A percentile compares a stretch with the other conserved stretches of the same genome.
Evolutionary conservation across 352 stramenopile genomes (phyloP).

Genomic region (Pythium aristosporum): DNA sequence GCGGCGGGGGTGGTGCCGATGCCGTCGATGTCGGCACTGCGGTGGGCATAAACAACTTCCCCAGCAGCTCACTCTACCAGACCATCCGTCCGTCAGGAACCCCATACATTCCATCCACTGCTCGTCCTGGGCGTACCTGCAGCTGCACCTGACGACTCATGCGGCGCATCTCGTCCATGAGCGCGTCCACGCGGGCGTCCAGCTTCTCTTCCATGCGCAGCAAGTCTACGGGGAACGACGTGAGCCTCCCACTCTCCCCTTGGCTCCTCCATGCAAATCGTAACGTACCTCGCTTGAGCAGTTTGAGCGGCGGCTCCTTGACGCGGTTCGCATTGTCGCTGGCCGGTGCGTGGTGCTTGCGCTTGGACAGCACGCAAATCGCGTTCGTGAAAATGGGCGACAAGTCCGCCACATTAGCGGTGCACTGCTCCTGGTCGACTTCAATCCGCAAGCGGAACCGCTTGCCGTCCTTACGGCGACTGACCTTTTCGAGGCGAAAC

Average conservation of each 20-base stretch:
- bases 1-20: slow-evolving; percentile 8
- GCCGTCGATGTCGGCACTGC: slow-evolving; percentile 26
- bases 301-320: slow-evolving; percentile 58
- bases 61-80: slow-evolving; percentile 46
- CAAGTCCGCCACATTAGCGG: slow-evolving; percentile 72
- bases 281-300: slow-evolving; percentile 56
- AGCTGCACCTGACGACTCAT: slow-evolving; percentile 64
- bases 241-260: not conserved
- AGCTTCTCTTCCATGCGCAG: slow-evolving; percentile 58
- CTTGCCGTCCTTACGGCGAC: slow-evolving; percentile 80
- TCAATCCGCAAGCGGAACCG: slow-evolving; percentile 85
- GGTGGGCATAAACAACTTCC: slow-evolving; percentile 37
- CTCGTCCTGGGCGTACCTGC: slow-evolving; percentile 33
- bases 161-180: slow-evolving; percentile 52
- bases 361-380: slow-evolving; percentile 86
- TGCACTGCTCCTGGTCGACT: slow-evolving; percentile 83
- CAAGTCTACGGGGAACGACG: slow-evolving; percentile 39
- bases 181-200: slow-evolving; percentile 45
- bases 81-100: not conserved
- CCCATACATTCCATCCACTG: not conserved
- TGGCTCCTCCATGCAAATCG: not conserved
- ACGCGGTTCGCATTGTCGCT: slow-evolving; percentile 39
- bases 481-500: slow-evolving; percentile 86
- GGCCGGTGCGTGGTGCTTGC: slow-evolving; percentile 53
- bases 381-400: slow-evolving; percentile 83